A percentile compares a stretch with the other conserved stretches of the same genome.
These are phyloP conservation scores for Tulasnella sp. DNA, from an alignment of 768 basidiomycete species.

Conservation along the genomic window DNA sequence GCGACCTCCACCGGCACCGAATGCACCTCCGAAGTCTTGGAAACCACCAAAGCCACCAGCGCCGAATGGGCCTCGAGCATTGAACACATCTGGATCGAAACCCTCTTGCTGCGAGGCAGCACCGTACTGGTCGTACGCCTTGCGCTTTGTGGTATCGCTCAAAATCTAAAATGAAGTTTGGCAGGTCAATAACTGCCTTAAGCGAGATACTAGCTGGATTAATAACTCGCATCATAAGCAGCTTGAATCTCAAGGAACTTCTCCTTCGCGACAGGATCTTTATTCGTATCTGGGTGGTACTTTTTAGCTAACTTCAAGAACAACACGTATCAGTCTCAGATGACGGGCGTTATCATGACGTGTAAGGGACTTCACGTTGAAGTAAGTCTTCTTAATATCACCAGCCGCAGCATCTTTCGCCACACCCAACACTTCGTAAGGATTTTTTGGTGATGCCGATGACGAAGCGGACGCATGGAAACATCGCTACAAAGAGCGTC, in stretches of 20 bases:
- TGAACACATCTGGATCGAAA: conserved; percentile 83
- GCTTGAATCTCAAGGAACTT: conserved; percentile 95
- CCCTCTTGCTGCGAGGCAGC: conserved; percentile 86
- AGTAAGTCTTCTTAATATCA: conserved; percentile 97
- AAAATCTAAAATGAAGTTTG: conserved; percentile 46
- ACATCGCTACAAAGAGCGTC: conserved; percentile 41
- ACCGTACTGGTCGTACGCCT: conserved; percentile 86
- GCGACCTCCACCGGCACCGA: conserved; percentile 36
- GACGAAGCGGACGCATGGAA: conserved; percentile 59
- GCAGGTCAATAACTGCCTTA: neutral
- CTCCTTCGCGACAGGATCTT: conserved; percentile 79
- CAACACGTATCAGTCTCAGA: neutral
- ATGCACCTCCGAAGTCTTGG: conserved; percentile 54
- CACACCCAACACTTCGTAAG: conserved; percentile 87
- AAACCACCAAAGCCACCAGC: conserved; percentile 66
- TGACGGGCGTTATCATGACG: neutral
- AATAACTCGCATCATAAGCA: conserved; percentile 78
- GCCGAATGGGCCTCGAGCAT: conserved; percentile 37
- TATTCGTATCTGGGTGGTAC: conserved; percentile 96
- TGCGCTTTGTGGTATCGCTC: conserved; percentile 90
- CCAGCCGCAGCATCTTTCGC: conserved; percentile 66
- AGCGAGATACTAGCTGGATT: neutral
- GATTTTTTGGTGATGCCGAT: conserved; percentile 57
- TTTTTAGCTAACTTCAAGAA: conserved; percentile 82
- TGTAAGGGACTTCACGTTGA: conserved; percentile 51